phyloP scores from a whole-genome alignment of 202 grass and related monocot species.

The Zizania palustris region DNA sequence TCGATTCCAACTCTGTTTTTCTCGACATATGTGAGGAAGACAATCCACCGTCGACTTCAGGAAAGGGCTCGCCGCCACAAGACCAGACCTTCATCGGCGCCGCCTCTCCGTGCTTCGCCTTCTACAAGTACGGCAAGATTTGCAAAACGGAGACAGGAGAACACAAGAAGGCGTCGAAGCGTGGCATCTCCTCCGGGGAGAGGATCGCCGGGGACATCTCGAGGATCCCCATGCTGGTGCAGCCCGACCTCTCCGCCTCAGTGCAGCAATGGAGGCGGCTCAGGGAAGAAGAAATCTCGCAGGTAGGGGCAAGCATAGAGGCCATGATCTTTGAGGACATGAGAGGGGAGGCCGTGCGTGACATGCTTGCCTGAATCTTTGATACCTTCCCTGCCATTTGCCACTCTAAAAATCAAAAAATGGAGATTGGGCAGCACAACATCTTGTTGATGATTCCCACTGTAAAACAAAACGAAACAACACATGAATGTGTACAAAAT shows the following conservation, averaged over 20 bases:
- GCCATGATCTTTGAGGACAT: constrained; percentile 85
- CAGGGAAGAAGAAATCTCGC: constrained; percentile 31
- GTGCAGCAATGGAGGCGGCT: constrained; percentile 44
- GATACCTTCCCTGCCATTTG: background rate
- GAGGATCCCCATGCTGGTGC: constrained; percentile 50
- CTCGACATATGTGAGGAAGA: constrained; percentile 42
- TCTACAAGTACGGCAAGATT: background rate
- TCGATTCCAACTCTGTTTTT: constrained; percentile 5
- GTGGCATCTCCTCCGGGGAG: constrained; percentile 39
- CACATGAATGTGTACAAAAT: too few species aligned
- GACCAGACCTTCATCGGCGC: background rate
- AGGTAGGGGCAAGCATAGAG: constrained; percentile 61
- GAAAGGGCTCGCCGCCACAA: constrained; percentile 26
- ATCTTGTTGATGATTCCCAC: background rate
- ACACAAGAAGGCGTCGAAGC: constrained; percentile 24
- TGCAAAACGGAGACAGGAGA: background rate
- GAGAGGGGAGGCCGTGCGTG: constrained; percentile 60
- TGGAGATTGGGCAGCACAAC: constrained; percentile 7
- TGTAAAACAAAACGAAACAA: background rate
- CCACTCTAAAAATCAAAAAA: constrained; percentile 32
- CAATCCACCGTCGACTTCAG: constrained; percentile 42
- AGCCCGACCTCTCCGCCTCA: constrained; percentile 48
- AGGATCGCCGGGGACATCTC: constrained; percentile 44
- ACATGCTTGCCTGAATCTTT: constrained; percentile 43
- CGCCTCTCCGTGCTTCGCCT: constrained; percentile 1